These are phyloP conservation scores for Symbiodinium natans DNA, from an alignment of 73 alveolate genomes.

Conservation along the genomic window DNA sequence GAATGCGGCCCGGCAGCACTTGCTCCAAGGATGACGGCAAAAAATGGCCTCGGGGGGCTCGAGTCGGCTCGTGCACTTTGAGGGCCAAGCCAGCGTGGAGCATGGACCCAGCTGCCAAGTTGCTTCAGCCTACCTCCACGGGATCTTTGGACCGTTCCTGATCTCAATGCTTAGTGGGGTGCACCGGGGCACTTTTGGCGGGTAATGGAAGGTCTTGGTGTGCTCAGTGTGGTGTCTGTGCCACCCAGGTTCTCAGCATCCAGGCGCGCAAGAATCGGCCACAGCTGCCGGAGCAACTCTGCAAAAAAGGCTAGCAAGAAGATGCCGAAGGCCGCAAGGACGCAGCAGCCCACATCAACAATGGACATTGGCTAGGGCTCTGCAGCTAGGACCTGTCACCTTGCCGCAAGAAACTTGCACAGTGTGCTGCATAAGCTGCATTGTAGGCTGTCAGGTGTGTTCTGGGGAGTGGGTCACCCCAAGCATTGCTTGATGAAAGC, in stretches of 20 bases:
- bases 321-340: not conserved
- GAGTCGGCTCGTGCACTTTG: too few relatives aligned
- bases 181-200: too few relatives aligned
- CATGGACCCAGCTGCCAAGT: not conserved
- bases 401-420: too few relatives aligned
- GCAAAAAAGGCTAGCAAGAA: not conserved
- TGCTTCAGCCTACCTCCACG: not conserved
- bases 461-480: too few relatives aligned
- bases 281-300: slow-evolving; percentile 13
- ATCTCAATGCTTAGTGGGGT: too few relatives aligned
- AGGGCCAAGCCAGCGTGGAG: too few relatives aligned
- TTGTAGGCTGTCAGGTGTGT: not conserved
- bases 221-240: too few relatives aligned
- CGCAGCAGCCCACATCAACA: slow-evolving; percentile 13
- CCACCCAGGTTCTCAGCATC: not conserved
- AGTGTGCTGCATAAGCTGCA: too few relatives aligned
- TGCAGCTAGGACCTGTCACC: not conserved
- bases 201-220: too few relatives aligned
- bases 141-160: not conserved
- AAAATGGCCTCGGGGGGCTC: not conserved
- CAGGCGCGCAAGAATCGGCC: not conserved
- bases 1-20: not conserved
- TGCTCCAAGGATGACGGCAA: not conserved
- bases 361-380: not conserved
- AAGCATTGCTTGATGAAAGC: too few relatives aligned